phyloP scores from a whole-genome alignment of 352 stramenopile species.

The Pythium utonaiense region DNA sequence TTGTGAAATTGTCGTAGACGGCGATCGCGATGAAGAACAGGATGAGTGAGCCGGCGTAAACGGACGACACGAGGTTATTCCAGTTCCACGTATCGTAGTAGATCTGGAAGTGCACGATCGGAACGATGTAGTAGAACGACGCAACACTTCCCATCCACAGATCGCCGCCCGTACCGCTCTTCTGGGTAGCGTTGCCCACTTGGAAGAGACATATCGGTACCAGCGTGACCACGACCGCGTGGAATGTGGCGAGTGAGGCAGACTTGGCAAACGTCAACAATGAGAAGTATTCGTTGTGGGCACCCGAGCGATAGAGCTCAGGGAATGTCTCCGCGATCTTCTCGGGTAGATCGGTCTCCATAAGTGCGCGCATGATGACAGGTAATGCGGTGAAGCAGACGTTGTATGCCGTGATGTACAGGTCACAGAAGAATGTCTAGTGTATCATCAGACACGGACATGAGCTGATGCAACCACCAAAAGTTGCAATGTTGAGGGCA shows the following conservation, averaged over 20 bases:
- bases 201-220: slow-evolving; percentile 60
- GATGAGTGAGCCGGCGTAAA: slow-evolving; percentile 48
- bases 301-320: slow-evolving; percentile 63
- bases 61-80: slow-evolving; percentile 39
- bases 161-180: slow-evolving; percentile 42
- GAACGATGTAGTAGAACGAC: slow-evolving; percentile 92
- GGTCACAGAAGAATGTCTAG: slow-evolving; percentile 73
- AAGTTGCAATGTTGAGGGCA: not conserved
- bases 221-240: slow-evolving; percentile 54
- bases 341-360: slow-evolving; percentile 78
- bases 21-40: slow-evolving; percentile 46
- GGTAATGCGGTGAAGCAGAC: slow-evolving; percentile 91
- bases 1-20: slow-evolving; percentile 51
- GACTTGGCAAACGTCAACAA: slow-evolving; percentile 40
- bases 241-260: slow-evolving; percentile 39
- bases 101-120: slow-evolving; percentile 90
- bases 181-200: slow-evolving; percentile 42
- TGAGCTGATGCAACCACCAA: not conserved
- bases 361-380: slow-evolving; percentile 72
- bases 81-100: slow-evolving; percentile 81
- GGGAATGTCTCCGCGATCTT: slow-evolving; percentile 62
- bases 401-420: slow-evolving; percentile 93
- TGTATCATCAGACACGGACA: not conserved
- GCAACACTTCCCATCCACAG: slow-evolving; percentile 89
- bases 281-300: slow-evolving; percentile 63